Percentiles rank a stretch among this genome's conserved stretches.
phyloP scores from a whole-genome alignment of 305 asterid species.

The Fraxinus ornus region DNA sequence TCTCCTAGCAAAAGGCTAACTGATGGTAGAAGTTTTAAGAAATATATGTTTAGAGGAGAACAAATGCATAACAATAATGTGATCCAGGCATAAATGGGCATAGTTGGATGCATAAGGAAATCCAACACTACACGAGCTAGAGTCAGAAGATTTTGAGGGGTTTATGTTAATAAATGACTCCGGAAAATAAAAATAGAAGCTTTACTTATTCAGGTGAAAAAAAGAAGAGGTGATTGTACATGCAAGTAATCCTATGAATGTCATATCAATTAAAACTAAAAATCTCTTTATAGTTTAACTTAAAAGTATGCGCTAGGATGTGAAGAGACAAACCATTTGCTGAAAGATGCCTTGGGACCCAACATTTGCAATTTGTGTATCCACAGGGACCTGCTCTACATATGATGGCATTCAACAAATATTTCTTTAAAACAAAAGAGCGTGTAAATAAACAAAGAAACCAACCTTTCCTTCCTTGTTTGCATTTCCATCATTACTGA shows the following conservation, averaged over 20 bases:
- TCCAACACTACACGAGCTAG: not conserved
- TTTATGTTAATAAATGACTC: not conserved
- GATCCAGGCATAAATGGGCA: not conserved
- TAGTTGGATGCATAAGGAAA: not conserved
- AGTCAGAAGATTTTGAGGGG: not conserved
- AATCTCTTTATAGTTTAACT: not conserved
- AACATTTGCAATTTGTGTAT: conserved; percentile 48
- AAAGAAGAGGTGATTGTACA: not conserved
- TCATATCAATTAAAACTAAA: not conserved
- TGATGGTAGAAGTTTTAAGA: not conserved
- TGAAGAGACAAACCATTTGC: conserved; percentile 59
- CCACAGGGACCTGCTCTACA: conserved; percentile 57
- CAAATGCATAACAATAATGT: not conserved
- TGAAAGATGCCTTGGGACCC: conserved; percentile 59
- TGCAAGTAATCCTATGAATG: not conserved
- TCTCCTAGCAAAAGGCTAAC: not conserved
- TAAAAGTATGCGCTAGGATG: conserved; percentile 22
- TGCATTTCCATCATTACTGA: conserved; percentile 34
- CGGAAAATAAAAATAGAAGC: conserved; percentile 2
- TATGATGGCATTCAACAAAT: conserved; percentile 18
- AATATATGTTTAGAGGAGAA: not conserved
- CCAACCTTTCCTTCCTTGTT: conserved; percentile 82
- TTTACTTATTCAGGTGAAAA: not conserved
- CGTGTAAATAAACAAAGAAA: conserved; percentile 22
- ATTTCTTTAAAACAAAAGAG: conserved; percentile 13